Conservation (phyloP, 768 basidiomycete genomes). For the Podaxis sp. region DNA sequence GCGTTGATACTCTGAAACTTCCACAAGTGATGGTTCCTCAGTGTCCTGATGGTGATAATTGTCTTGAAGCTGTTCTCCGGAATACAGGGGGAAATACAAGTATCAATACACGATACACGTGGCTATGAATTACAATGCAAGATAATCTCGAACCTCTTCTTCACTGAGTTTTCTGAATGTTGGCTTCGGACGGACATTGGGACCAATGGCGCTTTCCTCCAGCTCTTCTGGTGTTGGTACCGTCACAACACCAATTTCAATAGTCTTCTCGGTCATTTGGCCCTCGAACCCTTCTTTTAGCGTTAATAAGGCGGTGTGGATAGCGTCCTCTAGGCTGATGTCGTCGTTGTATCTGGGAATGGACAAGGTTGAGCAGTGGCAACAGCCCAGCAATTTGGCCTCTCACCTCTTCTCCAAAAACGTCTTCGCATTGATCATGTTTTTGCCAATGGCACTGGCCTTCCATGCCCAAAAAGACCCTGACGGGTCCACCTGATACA, state of each 20-base stretch:
- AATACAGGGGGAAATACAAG: background rate
- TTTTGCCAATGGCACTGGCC: conserved; percentile 99
- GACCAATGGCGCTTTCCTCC: conserved; percentile 68
- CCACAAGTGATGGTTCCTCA: conserved; percentile 13
- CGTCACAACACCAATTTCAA: conserved; percentile 96
- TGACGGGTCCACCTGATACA: conserved; percentile 99
- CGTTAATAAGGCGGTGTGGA: conserved; percentile 96
- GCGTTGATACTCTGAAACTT: conserved; percentile 2
- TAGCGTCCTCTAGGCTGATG: conserved; percentile 97
- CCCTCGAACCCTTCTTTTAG: conserved; percentile 99
- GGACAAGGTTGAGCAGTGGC: conserved; percentile 23
- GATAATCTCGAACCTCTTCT: conserved; percentile 96
- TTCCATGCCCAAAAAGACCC: conserved; percentile 99
- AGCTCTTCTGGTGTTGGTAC: conserved; percentile 74
- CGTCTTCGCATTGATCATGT: conserved; percentile 99
- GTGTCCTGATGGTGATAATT: background rate
- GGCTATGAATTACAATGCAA: conserved; percentile 62
- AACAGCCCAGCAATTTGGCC: conserved; percentile 20
- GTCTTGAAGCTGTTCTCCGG: background rate
- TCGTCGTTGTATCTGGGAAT: conserved; percentile 92
- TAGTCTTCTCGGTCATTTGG: conserved; percentile 99
- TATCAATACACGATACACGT: conserved; percentile 13
- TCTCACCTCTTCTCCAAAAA: conserved; percentile 96
- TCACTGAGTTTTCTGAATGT: conserved; percentile 95
- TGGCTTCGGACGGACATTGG: conserved; percentile 71